Evolutionary conservation across 73 alveolate species (phyloP).

Genomic region (Paramecium primaurelia): DNA sequence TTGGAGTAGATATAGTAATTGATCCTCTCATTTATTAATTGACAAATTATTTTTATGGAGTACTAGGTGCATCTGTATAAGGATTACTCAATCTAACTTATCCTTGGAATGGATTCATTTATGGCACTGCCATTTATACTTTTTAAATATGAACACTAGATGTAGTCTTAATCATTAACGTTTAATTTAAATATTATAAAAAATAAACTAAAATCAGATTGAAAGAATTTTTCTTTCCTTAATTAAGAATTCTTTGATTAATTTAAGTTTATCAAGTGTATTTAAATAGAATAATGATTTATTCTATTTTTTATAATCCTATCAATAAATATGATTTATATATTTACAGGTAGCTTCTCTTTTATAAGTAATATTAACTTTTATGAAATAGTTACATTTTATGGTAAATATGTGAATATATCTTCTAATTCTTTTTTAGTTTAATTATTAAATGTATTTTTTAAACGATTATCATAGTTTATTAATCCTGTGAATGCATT

Average conservation of each 20-base stretch:
- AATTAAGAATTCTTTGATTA: not conserved
- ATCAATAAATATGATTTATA: not conserved
- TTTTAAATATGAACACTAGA: not conserved
- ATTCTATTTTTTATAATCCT: not conserved
- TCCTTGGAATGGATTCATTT: not conserved
- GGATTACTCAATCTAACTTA: not conserved
- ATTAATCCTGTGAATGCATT: not conserved
- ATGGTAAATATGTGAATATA: not conserved
- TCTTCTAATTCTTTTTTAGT: not conserved
- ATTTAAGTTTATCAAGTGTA: not conserved
- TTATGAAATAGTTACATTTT: not conserved
- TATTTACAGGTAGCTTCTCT: not conserved
- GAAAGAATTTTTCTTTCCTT: not conserved
- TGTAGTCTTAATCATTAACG: not conserved
- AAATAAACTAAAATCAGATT: not conserved
- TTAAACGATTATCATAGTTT: not conserved
- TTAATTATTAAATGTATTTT: not conserved
- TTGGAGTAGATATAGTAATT: not conserved
- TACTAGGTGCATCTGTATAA: not conserved
- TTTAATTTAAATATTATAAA: not conserved
- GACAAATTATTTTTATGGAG: not conserved
- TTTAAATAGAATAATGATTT: not conserved
- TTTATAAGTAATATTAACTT: not conserved
- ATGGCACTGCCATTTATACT: not conserved
- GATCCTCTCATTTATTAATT: not conserved